phyloP scores from a whole-genome alignment of 768 basidiomycete genomes.

The Xerocomus spinulosus region DNA sequence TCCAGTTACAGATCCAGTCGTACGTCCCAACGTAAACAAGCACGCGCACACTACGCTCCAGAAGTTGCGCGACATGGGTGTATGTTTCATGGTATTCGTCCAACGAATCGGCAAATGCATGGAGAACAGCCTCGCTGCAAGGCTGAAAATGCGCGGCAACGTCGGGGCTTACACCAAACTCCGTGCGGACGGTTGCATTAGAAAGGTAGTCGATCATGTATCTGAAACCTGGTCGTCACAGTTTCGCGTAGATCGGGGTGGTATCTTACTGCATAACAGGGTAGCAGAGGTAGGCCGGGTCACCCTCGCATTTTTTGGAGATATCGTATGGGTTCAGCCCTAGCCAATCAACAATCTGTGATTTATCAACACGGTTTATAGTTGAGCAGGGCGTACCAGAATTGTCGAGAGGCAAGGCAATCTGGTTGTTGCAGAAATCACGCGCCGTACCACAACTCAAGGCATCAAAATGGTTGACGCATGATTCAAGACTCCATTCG shows the following conservation, averaged over 20 bases:
- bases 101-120: slow-evolving; percentile 41
- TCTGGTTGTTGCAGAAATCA: background rate
- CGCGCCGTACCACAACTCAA: background rate
- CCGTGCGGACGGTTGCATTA: slow-evolving; percentile 43
- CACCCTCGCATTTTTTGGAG: slow-evolving; percentile 49
- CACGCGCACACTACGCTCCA: slow-evolving; percentile 69
- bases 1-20: slow-evolving; percentile 79
- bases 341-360: slow-evolving; percentile 6
- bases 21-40: slow-evolving; percentile 76
- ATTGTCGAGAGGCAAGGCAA: background rate
- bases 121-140: slow-evolving; percentile 38
- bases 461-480: background rate
- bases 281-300: slow-evolving; percentile 53
- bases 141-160: slow-evolving; percentile 34
- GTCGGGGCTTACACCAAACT: slow-evolving; percentile 54
- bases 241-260: background rate
- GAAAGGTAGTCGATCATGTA: slow-evolving; percentile 58
- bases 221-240: slow-evolving; percentile 27
- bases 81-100: slow-evolving; percentile 36
- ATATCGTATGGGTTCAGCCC: slow-evolving; percentile 65
- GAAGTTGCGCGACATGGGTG: slow-evolving; percentile 43
- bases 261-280: slow-evolving; percentile 41
- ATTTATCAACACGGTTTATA: background rate
- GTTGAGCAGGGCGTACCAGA: slow-evolving; percentile 13
- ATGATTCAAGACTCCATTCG: background rate